Percentiles rank a stretch among this genome's conserved stretches.
These are phyloP conservation scores for Tricholoma saponaceum DNA, from an alignment of 768 basidiomycete species.

Conservation along the genomic window DNA sequence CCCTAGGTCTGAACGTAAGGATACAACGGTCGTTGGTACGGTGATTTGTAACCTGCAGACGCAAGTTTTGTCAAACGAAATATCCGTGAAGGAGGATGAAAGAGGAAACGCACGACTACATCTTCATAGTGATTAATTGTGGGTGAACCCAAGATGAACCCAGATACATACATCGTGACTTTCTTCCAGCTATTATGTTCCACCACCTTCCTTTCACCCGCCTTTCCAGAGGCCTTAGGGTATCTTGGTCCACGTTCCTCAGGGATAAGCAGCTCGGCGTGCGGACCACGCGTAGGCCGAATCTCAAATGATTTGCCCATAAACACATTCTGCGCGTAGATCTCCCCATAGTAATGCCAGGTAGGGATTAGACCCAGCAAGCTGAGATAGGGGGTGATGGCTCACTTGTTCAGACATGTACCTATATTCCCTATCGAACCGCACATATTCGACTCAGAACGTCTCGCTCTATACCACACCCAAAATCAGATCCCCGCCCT, in stretches of 20 bases:
- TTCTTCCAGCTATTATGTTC: constrained; percentile 98
- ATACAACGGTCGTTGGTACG: constrained; percentile 84
- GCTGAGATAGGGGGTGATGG: constrained; percentile 97
- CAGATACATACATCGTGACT: constrained; percentile 86
- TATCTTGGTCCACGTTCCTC: constrained; percentile 58
- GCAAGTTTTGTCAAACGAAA: background rate
- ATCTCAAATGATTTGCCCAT: constrained; percentile 97
- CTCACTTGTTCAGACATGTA: constrained; percentile 97
- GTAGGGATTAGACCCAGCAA: constrained; percentile 89
- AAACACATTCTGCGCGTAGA: constrained; percentile 96
- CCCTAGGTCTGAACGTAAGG: constrained; percentile 93
- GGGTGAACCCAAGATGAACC: constrained; percentile 87
- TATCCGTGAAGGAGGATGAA: background rate
- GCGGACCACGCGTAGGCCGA: constrained; percentile 90
- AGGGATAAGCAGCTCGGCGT: constrained; percentile 78
- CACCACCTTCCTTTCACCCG: constrained; percentile 50
- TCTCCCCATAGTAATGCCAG: constrained; percentile 93
- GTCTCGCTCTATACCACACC: constrained; percentile 68
- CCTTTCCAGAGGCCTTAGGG: constrained; percentile 47
- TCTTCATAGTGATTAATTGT: constrained; percentile 94
- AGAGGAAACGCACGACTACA: constrained; percentile 65
- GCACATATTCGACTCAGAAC: constrained; percentile 92
- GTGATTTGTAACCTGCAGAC: constrained; percentile 75
- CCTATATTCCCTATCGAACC: constrained; percentile 82
- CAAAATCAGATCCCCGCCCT: background rate